Evolutionary conservation across 1,284 basidiomycete species (phyloP), one percentile per base, ranked within the genome.

Genomic region (Malassezia obtusa): DNA sequence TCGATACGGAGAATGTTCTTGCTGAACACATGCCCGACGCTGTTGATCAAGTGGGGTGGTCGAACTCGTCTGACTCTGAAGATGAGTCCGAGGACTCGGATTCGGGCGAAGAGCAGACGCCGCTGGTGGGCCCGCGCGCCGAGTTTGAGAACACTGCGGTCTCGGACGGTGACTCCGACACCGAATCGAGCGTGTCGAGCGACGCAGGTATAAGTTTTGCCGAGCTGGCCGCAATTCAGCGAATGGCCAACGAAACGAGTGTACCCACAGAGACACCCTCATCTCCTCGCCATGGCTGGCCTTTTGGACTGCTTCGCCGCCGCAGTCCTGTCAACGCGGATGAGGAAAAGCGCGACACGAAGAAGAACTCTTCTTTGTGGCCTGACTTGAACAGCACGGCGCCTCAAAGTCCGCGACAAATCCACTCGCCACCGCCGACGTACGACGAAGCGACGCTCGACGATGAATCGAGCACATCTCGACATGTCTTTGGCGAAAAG

Each of bases 1-100:
- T 67, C 59, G 76, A 77, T 36, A 75, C 81, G 30, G 72, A 78
- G 59, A 61, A 63, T 14, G 57, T 79, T 12, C 67, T 78, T 37
- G 25, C 58, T 45, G 35, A 59, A 38, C 50, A 55, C 21, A 32
- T 35, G 41, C 22, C 39, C 10, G 52, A 49, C n/a, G 22, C 22
- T 19, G 21, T 25, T 19, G 43, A 55, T 25, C 40, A 43, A 24
- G 19, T 39, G 9, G 43, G 43, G 4, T 45, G 14, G 3, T 55
- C 52, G 2, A 48, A 55, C 17, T 40, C 49, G n/a, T 33, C 17
- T 17, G 36, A 38, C 15, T 49, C 36, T 24, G 52, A 49, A 1
- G 45, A 49, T 14, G 51, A 19, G 28, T 39, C 37, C 0, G 45
- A 54, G 19, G 40, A 26, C n/a, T 17, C 10, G 10, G 37, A n/a